Conservation (phyloP, 441 rosid species). For the Gossypium gossypioides region DNA sequence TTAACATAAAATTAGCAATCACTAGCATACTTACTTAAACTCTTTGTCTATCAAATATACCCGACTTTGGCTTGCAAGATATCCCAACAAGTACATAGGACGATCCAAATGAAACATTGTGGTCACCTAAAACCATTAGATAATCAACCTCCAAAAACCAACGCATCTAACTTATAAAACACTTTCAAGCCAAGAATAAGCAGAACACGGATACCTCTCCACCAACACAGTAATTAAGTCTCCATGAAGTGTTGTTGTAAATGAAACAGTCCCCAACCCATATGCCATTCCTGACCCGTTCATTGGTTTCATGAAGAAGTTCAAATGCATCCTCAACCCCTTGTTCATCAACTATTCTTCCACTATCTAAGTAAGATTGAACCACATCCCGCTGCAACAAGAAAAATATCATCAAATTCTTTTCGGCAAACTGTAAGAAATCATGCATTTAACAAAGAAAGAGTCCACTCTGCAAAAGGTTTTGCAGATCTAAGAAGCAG, state of each 20-base stretch:
- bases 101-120: slow-evolving; percentile 97
- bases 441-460: slow-evolving; percentile 3
- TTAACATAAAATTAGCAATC: slow-evolving; percentile 6
- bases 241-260: slow-evolving; percentile 90
- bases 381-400: slow-evolving; percentile 69
- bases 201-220: slow-evolving; percentile 64
- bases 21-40: slow-evolving; percentile 65
- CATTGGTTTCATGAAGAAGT: slow-evolving; percentile 94
- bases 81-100: slow-evolving; percentile 96
- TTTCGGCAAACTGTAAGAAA: slow-evolving; percentile 7
- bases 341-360: slow-evolving; percentile 81
- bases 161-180: neutral
- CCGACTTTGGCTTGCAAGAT: slow-evolving; percentile 91
- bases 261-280: slow-evolving; percentile 99
- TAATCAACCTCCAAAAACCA: slow-evolving; percentile 1
- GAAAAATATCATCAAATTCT: slow-evolving; percentile 16
- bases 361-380: slow-evolving; percentile 74
- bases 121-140: slow-evolving; percentile 52
- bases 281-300: slow-evolving; percentile 88
- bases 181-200: slow-evolving; percentile 10
- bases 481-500: slow-evolving; percentile 2
- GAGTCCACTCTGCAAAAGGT: neutral
- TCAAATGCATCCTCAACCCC: slow-evolving; percentile 99
- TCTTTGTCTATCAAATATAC: slow-evolving; percentile 94
- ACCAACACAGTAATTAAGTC: slow-evolving; percentile 97